Percentiles rank a stretch among this genome's conserved stretches.
phyloP scores from a whole-genome alignment of 2,329 filamentous ascomycete genomes.

The Nigrospora sphaerica region DNA sequence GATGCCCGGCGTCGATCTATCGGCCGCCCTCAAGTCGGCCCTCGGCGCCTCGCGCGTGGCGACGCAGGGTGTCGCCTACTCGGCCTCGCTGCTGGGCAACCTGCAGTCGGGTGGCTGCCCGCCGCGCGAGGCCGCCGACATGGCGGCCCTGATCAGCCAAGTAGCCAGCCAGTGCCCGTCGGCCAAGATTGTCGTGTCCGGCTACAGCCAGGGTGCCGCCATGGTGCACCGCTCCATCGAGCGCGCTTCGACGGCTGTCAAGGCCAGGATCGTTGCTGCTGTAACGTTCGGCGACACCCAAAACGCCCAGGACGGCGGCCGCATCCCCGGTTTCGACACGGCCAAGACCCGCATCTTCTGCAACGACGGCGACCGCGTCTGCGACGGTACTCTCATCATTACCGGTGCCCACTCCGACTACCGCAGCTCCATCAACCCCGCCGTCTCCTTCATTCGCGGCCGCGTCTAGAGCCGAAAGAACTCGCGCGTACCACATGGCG shows the following conservation, averaged over 20 bases:
- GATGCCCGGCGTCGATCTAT: constrained; percentile 17
- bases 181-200: constrained; percentile 24
- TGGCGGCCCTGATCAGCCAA: constrained; percentile 19
- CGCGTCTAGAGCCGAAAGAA: too few species aligned
- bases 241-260: constrained; percentile 21
- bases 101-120: constrained; percentile 19
- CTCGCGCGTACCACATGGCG: too few species aligned
- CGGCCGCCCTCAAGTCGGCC: constrained; percentile 14
- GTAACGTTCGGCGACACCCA: constrained; percentile 25
- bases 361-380: constrained; percentile 41
- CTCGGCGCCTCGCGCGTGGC: constrained; percentile 7
- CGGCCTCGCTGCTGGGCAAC: constrained; percentile 20
- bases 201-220: constrained; percentile 22
- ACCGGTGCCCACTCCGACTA: constrained; percentile 31
- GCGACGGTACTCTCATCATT: constrained; percentile 31
- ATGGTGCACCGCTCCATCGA: constrained; percentile 24
- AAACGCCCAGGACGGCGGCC: constrained; percentile 18
- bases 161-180: constrained; percentile 22
- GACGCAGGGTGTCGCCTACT: constrained; percentile 14
- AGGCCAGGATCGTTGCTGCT: constrained; percentile 15
- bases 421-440: constrained; percentile 3
- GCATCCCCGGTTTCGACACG: constrained; percentile 20
- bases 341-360: constrained; percentile 33
- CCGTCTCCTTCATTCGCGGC: constrained; percentile 6
- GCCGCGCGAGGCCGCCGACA: constrained; percentile 15